These are phyloP conservation scores for Limonomyces culmigenus DNA, from an alignment of 1,284 basidiomycete species.

Conservation along the genomic window DNA sequence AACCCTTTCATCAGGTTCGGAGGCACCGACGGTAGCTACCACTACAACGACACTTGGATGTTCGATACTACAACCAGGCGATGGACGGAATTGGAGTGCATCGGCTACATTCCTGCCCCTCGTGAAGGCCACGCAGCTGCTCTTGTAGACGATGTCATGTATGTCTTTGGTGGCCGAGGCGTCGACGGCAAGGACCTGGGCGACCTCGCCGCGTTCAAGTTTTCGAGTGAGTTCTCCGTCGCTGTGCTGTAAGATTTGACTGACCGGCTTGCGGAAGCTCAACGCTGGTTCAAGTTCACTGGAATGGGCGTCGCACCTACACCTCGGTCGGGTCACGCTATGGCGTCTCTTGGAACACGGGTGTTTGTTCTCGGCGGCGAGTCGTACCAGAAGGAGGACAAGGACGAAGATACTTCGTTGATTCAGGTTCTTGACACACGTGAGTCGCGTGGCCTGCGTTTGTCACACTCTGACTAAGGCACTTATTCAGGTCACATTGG, in stretches of 20 bases:
- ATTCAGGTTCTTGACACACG: conserved; percentile 90
- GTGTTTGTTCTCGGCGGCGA: conserved; percentile 72
- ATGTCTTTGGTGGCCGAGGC: conserved; percentile 93
- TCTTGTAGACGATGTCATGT: conserved; percentile 94
- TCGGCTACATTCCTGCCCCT: conserved; percentile 93
- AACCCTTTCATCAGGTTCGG: conserved; percentile 54
- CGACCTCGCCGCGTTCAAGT: conserved; percentile 93
- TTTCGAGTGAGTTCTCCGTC: conserved; percentile 55
- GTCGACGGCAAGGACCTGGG: conserved; percentile 94
- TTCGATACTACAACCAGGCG: conserved; percentile 72
- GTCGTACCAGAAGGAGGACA: conserved; percentile 50
- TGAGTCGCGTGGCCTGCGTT: conserved; percentile 7
- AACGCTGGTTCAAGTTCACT: conserved; percentile 71
- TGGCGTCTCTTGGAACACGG: conserved; percentile 46
- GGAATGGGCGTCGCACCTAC: conserved; percentile 60
- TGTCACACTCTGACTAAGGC: neutral
- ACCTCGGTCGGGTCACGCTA: conserved; percentile 50
- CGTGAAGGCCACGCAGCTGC: conserved; percentile 95
- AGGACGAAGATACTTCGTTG: conserved; percentile 67
- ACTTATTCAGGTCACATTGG: conserved; percentile 69
- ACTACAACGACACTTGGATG: conserved; percentile 99
- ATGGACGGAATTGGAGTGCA: conserved; percentile 93
- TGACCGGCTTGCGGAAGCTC: conserved; percentile 23
- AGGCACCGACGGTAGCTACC: conserved; percentile 94
- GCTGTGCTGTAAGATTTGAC: neutral